Conservation (phyloP, 1,284 basidiomycete species). For the Anthracocystis panici-leucophaei region DNA sequence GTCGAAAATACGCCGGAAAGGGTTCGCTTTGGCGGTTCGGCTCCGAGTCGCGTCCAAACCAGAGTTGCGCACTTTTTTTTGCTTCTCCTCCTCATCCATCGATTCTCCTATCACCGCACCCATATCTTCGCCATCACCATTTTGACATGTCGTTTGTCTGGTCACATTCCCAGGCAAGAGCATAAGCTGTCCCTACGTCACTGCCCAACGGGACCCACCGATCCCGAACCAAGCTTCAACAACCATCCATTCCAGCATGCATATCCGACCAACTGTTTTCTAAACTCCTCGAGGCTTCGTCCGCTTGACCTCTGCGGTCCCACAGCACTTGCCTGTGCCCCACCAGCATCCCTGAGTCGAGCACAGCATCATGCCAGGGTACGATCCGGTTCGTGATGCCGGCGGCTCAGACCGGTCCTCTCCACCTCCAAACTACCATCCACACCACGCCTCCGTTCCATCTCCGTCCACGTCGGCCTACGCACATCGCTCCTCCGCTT, state of each 20-base stretch:
- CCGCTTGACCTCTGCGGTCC: neutral
- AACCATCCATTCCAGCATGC: constrained; percentile 16
- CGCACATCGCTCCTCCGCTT: constrained; percentile 7
- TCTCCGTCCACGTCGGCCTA: constrained; percentile 23
- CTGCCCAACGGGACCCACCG: neutral
- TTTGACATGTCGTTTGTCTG: neutral
- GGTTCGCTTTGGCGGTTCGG: constrained; percentile 12
- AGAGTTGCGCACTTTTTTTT: constrained; percentile 27
- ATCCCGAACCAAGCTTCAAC: neutral
- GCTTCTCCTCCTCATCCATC: constrained; percentile 11
- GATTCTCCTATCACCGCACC: neutral
- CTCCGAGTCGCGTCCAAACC: constrained; percentile 27
- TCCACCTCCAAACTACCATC: constrained; percentile 15
- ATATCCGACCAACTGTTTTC: neutral
- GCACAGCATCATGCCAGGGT: constrained; percentile 23
- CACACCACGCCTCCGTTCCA: constrained; percentile 17
- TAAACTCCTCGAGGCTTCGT: constrained; percentile 1
- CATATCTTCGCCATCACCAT: neutral
- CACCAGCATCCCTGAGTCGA: too few species aligned
- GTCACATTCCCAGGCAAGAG: neutral
- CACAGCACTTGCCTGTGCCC: too few species aligned
- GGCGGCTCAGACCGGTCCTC: constrained; percentile 38
- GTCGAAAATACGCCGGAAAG: neutral
- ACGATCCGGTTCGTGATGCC: constrained; percentile 42
- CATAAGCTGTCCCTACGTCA: neutral